These are phyloP conservation scores for Volvariella volvacea DNA, from an alignment of 1,284 basidiomycete species.

Conservation along the genomic window DNA sequence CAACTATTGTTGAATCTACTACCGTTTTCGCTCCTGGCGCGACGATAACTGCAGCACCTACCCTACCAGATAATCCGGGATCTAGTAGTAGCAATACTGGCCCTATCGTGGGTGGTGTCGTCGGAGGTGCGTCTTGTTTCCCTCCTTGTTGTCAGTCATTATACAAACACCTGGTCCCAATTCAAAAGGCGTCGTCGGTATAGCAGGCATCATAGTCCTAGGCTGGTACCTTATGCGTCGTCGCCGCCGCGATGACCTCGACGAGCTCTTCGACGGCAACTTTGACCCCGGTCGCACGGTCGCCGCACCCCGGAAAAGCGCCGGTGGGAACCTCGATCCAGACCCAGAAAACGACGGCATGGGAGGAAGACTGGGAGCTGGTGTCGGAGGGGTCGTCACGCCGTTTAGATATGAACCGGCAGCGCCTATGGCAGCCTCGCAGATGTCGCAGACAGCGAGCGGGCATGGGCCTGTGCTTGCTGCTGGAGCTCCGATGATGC, in stretches of 20 bases:
- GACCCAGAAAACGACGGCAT: background rate
- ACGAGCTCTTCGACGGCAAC: background rate
- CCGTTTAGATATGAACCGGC: background rate
- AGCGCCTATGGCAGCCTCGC: no score
- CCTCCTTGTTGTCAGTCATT: background rate
- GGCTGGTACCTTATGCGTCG: background rate
- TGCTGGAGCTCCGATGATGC: background rate
- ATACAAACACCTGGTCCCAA: background rate
- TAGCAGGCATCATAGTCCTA: background rate
- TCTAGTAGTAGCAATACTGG: conserved; percentile 36
- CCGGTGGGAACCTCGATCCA: background rate
- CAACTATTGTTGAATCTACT: conserved; percentile 3
- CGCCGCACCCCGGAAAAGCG: background rate
- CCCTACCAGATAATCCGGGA: background rate
- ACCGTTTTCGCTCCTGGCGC: conserved; percentile 15
- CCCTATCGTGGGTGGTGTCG: conserved; percentile 63
- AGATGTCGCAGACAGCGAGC: no score
- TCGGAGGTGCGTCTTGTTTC: conserved; percentile 45
- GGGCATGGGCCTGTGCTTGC: background rate
- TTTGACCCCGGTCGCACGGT: background rate
- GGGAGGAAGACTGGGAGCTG: background rate
- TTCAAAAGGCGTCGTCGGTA: background rate
- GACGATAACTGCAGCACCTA: conserved; percentile 8
- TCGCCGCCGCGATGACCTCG: background rate
- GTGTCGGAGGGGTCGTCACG: background rate